These are phyloP conservation scores for Posidonia australis DNA, from an alignment of 106 monocot species.

Conservation along the genomic window DNA sequence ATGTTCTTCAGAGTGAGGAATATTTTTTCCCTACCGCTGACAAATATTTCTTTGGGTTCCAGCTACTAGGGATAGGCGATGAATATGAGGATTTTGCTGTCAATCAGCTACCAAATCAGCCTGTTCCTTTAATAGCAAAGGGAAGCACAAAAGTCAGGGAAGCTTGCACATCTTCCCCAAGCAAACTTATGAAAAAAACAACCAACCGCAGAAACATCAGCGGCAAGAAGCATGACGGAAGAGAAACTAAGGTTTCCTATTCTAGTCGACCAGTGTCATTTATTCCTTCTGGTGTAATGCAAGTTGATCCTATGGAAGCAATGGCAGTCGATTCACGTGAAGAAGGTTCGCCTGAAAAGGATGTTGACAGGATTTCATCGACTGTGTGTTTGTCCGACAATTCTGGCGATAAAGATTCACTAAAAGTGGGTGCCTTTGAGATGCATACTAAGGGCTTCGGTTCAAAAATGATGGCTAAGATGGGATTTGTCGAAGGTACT, in stretches of 20 bases:
- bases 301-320: constrained; percentile 27
- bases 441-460: constrained; percentile 94
- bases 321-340: constrained; percentile 16
- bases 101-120: constrained; percentile 8
- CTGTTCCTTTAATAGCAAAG: constrained; percentile 4
- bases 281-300: constrained; percentile 56
- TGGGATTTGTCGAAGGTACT: constrained; percentile 78
- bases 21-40: background rate
- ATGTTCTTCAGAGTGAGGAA: background rate
- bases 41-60: constrained; percentile 15
- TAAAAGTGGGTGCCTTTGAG: constrained; percentile 70
- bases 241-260: constrained; percentile 12
- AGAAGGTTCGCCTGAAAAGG: constrained; percentile 4
- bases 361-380: constrained; percentile 5
- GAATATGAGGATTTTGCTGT: constrained; percentile 42
- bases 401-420: constrained; percentile 9
- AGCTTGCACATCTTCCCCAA: constrained; percentile 22
- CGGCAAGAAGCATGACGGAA: constrained; percentile 16
- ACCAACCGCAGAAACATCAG: background rate
- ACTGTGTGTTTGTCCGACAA: background rate
- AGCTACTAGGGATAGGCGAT: constrained; percentile 48
- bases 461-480: constrained; percentile 90
- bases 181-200: constrained; percentile 25
- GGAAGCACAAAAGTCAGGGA: constrained; percentile 12
- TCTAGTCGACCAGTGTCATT: constrained; percentile 65